phyloP scores from a whole-genome alignment of 148 eudicot genomes.

The Rhododendron vialii region DNA sequence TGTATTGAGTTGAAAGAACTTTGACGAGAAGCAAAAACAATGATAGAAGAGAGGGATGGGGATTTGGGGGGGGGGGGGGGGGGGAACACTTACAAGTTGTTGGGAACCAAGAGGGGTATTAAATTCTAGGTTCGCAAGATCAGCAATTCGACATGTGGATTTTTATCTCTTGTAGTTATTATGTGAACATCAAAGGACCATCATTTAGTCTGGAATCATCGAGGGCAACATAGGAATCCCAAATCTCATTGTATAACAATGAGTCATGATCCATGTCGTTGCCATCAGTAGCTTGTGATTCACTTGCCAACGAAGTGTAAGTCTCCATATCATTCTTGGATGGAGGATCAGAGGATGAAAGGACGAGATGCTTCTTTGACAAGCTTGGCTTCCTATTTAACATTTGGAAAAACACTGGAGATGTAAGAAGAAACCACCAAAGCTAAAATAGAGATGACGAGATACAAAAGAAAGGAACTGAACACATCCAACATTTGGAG shows the following conservation, averaged over 20 bases:
- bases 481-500: neutral
- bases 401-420: neutral
- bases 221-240: slow-evolving; percentile 27
- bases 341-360: slow-evolving; percentile 24
- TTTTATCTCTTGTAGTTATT: slow-evolving; percentile 21
- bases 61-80: neutral
- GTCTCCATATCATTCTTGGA: slow-evolving; percentile 21
- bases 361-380: slow-evolving; percentile 10
- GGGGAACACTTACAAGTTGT: slow-evolving; percentile 52
- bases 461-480: neutral
- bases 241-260: slow-evolving; percentile 48
- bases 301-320: slow-evolving; percentile 35
- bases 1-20: neutral
- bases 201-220: slow-evolving; percentile 17
- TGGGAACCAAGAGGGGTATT: slow-evolving; percentile 54
- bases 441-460: neutral
- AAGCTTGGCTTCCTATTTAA: slow-evolving; percentile 38
- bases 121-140: slow-evolving; percentile 50
- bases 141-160: slow-evolving; percentile 22
- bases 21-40: neutral
- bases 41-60: neutral
- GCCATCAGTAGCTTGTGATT: slow-evolving; percentile 43
- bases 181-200: slow-evolving; percentile 17
- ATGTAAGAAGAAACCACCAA: neutral
- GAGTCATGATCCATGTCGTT: slow-evolving; percentile 27